Evolutionary conservation across 176 grass and related monocot genomes (phyloP).

Genomic region (Poa annua): DNA sequence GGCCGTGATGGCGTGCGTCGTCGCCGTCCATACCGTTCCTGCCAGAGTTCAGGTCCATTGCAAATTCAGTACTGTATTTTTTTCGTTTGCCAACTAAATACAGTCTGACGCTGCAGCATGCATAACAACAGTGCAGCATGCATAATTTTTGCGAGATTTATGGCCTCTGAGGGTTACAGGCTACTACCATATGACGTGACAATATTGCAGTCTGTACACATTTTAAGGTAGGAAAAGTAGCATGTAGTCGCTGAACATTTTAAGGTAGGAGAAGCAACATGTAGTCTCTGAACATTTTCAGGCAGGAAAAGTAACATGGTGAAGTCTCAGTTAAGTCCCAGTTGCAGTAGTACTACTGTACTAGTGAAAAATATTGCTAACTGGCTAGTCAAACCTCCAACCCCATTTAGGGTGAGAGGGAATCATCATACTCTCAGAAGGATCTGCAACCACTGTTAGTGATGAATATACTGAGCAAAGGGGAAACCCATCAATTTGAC

Average conservation of each 20-base stretch:
- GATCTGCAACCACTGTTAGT: neutral
- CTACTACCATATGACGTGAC: neutral
- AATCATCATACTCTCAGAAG: neutral
- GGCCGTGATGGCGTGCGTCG: slow-evolving; percentile 86
- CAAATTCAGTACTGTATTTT: neutral
- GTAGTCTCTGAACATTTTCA: slow-evolving; percentile 24
- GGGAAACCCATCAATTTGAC: slow-evolving; percentile 9
- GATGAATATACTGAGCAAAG: slow-evolving; percentile 32
- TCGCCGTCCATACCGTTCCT: slow-evolving; percentile 95
- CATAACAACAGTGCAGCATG: neutral
- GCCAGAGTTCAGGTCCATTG: neutral
- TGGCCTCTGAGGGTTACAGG: no score
- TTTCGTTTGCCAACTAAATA: no score
- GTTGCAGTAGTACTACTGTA: neutral
- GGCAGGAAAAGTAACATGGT: neutral
- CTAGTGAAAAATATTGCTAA: neutral
- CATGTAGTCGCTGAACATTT: neutral
- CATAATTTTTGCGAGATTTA: neutral
- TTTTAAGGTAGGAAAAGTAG: neutral
- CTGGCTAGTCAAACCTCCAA: neutral
- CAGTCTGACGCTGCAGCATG: neutral
- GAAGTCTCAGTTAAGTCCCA: neutral
- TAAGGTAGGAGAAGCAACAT: no score
- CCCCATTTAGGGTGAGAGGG: neutral
- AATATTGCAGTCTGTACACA: neutral